These are phyloP conservation scores for Corymbia citriodora DNA, from an alignment of 441 rosid species.

Conservation along the genomic window DNA sequence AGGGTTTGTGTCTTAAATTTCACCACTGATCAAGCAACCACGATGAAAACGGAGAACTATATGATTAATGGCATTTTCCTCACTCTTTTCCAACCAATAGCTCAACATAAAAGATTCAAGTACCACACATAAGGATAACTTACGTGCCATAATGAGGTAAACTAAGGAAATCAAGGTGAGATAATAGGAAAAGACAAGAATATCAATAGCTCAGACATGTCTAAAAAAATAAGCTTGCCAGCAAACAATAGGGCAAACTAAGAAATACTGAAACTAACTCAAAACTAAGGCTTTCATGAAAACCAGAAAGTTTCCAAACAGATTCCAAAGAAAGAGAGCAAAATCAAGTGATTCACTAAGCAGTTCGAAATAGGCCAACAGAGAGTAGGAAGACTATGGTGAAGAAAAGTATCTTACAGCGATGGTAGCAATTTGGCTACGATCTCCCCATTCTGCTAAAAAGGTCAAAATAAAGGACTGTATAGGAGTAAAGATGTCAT, in stretches of 20 bases:
- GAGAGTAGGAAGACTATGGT: not conserved
- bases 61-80: not conserved
- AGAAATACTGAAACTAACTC: not conserved
- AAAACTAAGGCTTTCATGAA: not conserved
- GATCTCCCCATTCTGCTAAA: constrained; percentile 99
- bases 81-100: not conserved
- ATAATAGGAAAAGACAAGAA: not conserved
- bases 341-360: not conserved
- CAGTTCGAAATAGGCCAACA: not conserved
- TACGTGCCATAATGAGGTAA: not conserved
- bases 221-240: not conserved
- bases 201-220: not conserved
- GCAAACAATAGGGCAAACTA: not conserved
- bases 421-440: constrained; percentile 99
- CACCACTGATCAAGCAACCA: not conserved
- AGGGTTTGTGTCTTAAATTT: not conserved
- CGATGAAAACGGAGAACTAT: not conserved
- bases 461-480: constrained; percentile 95
- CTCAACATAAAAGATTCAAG: not conserved
- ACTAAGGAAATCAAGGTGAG: not conserved
- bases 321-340: not conserved
- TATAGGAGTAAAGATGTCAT: not conserved
- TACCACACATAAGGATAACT: not conserved
- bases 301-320: not conserved
- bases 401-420: constrained; percentile 59